Evolutionary conservation across 2,329 filamentous ascomycete species (phyloP), one percentile per base, ranked within the genome.

Genomic region (Emergomyces orientalis): DNA sequence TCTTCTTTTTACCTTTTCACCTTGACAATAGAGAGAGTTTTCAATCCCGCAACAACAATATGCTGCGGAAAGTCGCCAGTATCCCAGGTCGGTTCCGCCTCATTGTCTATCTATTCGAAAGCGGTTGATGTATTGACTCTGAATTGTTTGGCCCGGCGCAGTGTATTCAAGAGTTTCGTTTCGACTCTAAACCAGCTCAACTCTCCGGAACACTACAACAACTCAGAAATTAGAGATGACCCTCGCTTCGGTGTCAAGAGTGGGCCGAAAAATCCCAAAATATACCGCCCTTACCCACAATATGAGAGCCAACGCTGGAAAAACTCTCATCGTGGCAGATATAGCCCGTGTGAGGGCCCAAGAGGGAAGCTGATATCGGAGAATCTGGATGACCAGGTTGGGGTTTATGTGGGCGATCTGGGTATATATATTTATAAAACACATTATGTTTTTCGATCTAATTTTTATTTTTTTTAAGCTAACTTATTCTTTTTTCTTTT

Each of bases 401-500:
- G 56, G 19, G 39, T 30, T 30, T 59, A 59, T 22, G 39, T 45
- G 8, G 56, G 56, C 25, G 39, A 45, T 19, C 25, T 59, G 17
- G 45, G 59, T 47, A 45, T 43, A 37, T 61, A 65, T 47, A 45
- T 19, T 54, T 58, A 30, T 13, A 13, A 27, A n/a, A 19, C 83
- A 0, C 76, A 83, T 5, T n/a, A n/a, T n/a, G n/a, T n/a, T n/a
- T n/a, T n/a, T n/a, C n/a, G n/a, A n/a, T n/a, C n/a, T n/a, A n/a
- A n/a, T 17, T 11, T 17, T 13, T 25, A 13, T 43, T 45, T 8
- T 13, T n/a, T n/a, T 4, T 22, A 59, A 9, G 11, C n/a, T 34
- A 22, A 39, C 52, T 19, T 11, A n/a, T 19, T 3, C 3, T 39
- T 14, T 13, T 49, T 11, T n/a, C 3, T 1, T 9, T 17, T 13